A percentile compares a stretch with the other conserved stretches of the same genome.
Evolutionary conservation across 331 rosid genomes (phyloP).

Genomic region (Erythrophleum ivorense): DNA sequence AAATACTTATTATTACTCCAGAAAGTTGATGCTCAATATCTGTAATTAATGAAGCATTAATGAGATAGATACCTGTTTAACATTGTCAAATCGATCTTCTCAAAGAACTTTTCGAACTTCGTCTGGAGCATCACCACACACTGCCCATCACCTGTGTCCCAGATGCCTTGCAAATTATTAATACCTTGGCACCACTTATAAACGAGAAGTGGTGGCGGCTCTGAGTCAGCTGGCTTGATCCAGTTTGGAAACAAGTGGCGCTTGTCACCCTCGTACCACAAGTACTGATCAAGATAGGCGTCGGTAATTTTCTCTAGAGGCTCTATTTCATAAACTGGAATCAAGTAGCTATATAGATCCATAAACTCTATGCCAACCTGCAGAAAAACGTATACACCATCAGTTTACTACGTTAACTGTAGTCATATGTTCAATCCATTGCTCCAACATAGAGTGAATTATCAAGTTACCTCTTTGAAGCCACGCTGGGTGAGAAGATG

Average conservation of each 20-base stretch:
- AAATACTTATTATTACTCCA: too few relatives aligned
- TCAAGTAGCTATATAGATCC: constrained; percentile 95
- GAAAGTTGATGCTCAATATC: too few relatives aligned
- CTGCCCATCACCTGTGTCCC: constrained; percentile 97
- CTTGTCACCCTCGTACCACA: constrained; percentile 99
- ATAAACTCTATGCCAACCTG: constrained; percentile 98
- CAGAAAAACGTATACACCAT: too few relatives aligned
- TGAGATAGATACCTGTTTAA: constrained; percentile 65
- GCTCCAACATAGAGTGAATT: too few relatives aligned
- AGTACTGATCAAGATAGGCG: constrained; percentile 97
- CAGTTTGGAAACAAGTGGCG: constrained; percentile 98
- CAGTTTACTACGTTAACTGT: too few relatives aligned
- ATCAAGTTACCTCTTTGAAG: constrained; percentile 97
- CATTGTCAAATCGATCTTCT: constrained; percentile 96
- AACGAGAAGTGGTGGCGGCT: constrained; percentile 98
- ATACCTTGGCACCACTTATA: constrained; percentile 99
- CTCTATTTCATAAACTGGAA: constrained; percentile 98
- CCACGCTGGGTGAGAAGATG: constrained; percentile 98
- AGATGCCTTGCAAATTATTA: constrained; percentile 87
- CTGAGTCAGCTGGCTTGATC: constrained; percentile 99
- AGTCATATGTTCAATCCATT: too few relatives aligned
- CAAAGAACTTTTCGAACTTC: constrained; percentile 96
- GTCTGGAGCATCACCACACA: constrained; percentile 99
- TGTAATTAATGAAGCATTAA: too few relatives aligned
- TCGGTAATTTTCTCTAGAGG: constrained; percentile 99